A percentile compares a stretch with the other conserved stretches of the same genome.
Conservation (phyloP, 228 moss, liverwort and hornwort species). For the Sphagnum fallax region DNA sequence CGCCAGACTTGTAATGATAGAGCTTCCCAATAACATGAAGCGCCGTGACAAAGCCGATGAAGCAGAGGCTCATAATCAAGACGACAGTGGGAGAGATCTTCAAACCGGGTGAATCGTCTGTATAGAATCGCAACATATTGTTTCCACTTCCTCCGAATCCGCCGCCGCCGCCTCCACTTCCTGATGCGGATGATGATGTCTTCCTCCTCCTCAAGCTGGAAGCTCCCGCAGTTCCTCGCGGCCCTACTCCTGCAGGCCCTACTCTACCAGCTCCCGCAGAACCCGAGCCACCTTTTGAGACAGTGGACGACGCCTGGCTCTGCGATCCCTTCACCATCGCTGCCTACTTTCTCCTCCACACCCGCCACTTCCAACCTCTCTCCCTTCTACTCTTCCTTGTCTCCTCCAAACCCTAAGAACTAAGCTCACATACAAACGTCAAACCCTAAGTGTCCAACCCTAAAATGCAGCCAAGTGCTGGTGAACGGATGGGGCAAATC, state of each 20-base stretch:
- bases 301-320: conserved; percentile 89
- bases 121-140: conserved; percentile 83
- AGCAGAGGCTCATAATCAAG: conserved; percentile 79
- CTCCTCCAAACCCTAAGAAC: too few species aligned
- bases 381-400: too few species aligned
- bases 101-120: conserved; percentile 76
- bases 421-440: too few species aligned
- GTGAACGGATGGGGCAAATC: too few species aligned
- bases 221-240: conserved; percentile 60
- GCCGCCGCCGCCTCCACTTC: conserved; percentile 44
- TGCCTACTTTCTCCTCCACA: not conserved
- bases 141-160: conserved; percentile 39
- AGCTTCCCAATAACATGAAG: conserved; percentile 81
- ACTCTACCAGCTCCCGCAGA: conserved; percentile 29
- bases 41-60: conserved; percentile 71
- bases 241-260: conserved; percentile 49
- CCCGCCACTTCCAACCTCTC: too few species aligned
- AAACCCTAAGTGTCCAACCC: too few species aligned
- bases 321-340: conserved; percentile 95
- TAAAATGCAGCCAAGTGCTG: too few species aligned
- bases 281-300: conserved; percentile 32
- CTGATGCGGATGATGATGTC: conserved; percentile 18
- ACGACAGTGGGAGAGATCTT: conserved; percentile 80
- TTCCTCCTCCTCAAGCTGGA: conserved; percentile 68
- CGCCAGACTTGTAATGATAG: conserved; percentile 59